Conservation (phyloP, 495 filamentous ascomycete genomes). For the Delitschia confertaspora region DNA sequence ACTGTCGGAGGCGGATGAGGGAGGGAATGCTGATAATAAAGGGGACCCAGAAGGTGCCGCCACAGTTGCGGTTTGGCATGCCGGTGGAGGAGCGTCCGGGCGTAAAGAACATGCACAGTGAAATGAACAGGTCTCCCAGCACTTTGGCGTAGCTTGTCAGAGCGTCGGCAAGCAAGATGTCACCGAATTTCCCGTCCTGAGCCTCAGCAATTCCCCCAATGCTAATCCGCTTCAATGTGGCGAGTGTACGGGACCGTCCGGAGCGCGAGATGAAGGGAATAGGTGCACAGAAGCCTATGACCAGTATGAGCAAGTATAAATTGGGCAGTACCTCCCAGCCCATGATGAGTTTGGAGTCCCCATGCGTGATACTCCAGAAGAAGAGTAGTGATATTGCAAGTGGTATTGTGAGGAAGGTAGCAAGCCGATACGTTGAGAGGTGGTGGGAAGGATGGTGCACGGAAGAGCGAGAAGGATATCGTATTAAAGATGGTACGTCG, state of each 20-base stretch:
- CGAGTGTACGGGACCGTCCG: conserved; percentile 67
- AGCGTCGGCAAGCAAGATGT: conserved; percentile 89
- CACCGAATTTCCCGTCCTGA: conserved; percentile 81
- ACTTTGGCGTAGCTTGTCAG: conserved; percentile 91
- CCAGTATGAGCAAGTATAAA: conserved; percentile 61
- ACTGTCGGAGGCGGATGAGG: conserved; percentile 82
- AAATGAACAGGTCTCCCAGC: conserved; percentile 79
- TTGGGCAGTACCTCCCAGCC: conserved; percentile 75
- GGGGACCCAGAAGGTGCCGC: conserved; percentile 65
- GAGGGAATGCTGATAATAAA: conserved; percentile 73
- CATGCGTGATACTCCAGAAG: conserved; percentile 76
- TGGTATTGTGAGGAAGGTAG: conserved; percentile 60
- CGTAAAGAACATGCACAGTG: conserved; percentile 79
- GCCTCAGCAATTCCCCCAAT: conserved; percentile 73
- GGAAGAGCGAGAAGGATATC: conserved; percentile 62
- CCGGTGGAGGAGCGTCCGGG: conserved; percentile 61
- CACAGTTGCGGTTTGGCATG: conserved; percentile 71
- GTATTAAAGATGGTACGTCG: conserved; percentile 69
- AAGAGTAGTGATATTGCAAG: conserved; percentile 59
- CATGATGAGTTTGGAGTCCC: conserved; percentile 55
- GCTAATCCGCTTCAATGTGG: conserved; percentile 60
- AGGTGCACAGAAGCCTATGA: conserved; percentile 62
- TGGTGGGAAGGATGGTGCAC: conserved; percentile 62
- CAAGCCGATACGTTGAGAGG: conserved; percentile 71
- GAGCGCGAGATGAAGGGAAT: conserved; percentile 57